Conservation (phyloP, 2,329 filamentous ascomycete genomes). For the Blastomyces percursus region DNA sequence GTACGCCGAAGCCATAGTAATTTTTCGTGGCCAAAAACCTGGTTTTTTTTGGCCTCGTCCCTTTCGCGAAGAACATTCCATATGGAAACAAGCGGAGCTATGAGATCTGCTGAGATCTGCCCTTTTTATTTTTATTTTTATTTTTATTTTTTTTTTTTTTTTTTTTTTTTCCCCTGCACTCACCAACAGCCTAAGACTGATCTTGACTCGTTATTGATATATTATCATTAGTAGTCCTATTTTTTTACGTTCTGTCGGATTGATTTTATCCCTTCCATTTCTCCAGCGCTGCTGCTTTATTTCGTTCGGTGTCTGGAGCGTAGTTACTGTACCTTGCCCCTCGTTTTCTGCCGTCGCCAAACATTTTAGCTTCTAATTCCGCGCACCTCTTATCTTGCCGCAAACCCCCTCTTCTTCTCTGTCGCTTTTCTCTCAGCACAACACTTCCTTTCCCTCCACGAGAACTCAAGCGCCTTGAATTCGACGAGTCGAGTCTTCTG, state of each 20-base stretch:
- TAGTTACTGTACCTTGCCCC: constrained; percentile 1
- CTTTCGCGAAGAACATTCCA: neutral
- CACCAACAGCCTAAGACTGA: neutral
- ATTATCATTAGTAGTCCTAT: neutral
- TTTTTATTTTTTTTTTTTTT: too few relatives aligned
- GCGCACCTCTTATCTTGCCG: neutral
- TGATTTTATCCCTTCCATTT: neutral
- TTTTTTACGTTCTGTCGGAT: neutral
- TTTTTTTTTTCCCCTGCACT: neutral
- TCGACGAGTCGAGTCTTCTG: neutral
- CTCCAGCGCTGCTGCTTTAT: neutral
- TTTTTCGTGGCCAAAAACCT: neutral
- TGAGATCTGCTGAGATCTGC: neutral
- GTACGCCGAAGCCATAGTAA: too few relatives aligned
- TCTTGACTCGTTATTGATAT: neutral
- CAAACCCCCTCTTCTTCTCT: neutral
- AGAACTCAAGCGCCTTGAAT: neutral
- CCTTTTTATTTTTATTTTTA: too few relatives aligned
- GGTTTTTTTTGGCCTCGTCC: neutral
- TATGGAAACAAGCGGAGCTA: neutral
- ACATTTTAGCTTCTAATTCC: neutral
- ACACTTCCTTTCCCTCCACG: neutral
- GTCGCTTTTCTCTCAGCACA: neutral
- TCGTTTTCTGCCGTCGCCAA: constrained; percentile 1
- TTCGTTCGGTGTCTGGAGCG: neutral